A percentile compares a stretch with the other conserved stretches of the same genome.
Conservation (phyloP, 2,329 filamentous ascomycete species). For the Talaromyces sp. region DNA sequence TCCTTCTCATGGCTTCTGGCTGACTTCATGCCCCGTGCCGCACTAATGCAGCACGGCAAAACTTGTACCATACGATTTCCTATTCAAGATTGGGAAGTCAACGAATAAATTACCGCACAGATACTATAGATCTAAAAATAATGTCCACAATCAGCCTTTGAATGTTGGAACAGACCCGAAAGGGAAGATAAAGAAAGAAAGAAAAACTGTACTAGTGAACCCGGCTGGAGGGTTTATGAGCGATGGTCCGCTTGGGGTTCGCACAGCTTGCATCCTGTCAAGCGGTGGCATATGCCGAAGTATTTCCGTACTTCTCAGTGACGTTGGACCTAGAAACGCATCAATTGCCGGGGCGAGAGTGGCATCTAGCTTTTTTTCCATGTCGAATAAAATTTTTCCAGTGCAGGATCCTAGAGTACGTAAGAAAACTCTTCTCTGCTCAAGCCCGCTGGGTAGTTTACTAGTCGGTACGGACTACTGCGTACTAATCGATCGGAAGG, state of each 20-base stretch:
- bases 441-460: neutral
- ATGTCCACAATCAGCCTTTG: neutral
- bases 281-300: neutral
- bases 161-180: neutral
- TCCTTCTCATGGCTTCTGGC: neutral
- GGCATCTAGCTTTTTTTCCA: neutral
- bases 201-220: neutral
- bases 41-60: neutral
- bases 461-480: neutral
- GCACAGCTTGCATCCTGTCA: neutral
- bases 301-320: neutral
- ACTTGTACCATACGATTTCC: neutral
- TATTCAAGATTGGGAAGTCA: neutral
- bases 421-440: neutral
- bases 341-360: neutral
- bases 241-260: constrained; percentile 4
- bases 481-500: neutral
- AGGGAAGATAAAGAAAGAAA: neutral
- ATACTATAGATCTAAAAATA: neutral
- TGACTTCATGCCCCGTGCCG: neutral
- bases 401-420: neutral
- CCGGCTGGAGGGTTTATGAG: neutral
- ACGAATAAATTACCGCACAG: neutral
- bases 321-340: neutral
- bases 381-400: neutral